Evolutionary conservation across 495 filamentous ascomycete species (phyloP), one percentile per base, ranked within the genome.

Genomic region (Podospora didyma): DNA sequence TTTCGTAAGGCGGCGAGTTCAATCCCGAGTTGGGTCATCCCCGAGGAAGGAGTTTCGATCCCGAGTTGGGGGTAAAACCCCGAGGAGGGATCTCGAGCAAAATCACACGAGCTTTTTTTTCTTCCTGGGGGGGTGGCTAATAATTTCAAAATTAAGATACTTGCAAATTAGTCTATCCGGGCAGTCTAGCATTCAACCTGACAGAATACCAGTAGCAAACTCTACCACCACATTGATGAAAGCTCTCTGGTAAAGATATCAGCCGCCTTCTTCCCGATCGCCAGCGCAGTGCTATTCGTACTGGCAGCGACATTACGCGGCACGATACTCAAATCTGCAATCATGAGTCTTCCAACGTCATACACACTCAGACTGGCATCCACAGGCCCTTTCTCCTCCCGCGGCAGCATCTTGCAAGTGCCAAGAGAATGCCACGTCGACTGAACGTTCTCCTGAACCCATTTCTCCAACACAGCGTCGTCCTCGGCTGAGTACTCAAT

Each of bases 221-320:
- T n/a, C n/a, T n/a, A n/a, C n/a, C n/a, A n/a, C n/a, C n/a, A n/a
- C n/a, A n/a, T n/a, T n/a, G n/a, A n/a, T n/a, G n/a, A n/a, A 14
- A 84, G 63, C 58, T 85, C 74, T 60, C 72, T 67, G 5, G 74
- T 75, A 60, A 82, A 70, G 22, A 87, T 78, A 53, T 77, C 74
- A 1, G 83, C 82, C 21, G 75, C 82, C 69, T 79, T 85, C 69
- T 86, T 82, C 12, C 82, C 82, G 24, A 86, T 63, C 24, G 76
- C 60, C 54, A 86, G 62, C 1, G 82, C 83, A 0, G 77, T 82
- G 56, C 81, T 83, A 51, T 77, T 77, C 2, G 82, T 85, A 63
- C 86, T 86, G 11, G 80, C 77, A 23, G 58, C 79, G 2, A 87
- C 78, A 63, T 86, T 86, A 56, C 73, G 67, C 2, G 83, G 82